These are phyloP conservation scores for Dendrocalamus latiflorus DNA, from an alignment of 202 grass and related monocot genomes.

Conservation along the genomic window DNA sequence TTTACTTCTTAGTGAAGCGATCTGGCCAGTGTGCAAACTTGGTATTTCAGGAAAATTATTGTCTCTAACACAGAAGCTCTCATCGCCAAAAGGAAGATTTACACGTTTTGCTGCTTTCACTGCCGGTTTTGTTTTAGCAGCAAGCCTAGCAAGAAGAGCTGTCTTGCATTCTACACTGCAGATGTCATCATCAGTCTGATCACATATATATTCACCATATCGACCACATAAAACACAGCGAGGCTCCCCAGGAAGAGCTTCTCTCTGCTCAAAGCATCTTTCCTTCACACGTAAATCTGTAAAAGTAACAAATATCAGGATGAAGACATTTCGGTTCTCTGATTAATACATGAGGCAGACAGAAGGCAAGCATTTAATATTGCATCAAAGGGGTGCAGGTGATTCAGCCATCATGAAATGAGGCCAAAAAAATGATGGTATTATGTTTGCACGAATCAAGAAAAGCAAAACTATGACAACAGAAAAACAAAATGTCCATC, in stretches of 20 bases:
- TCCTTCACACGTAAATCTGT: constrained; percentile 42
- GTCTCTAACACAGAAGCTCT: constrained; percentile 66
- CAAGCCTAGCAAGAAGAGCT: constrained; percentile 53
- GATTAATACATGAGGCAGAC: background rate
- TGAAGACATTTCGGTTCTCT: background rate
- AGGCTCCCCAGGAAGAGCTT: constrained; percentile 77
- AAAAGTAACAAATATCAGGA: constrained; percentile 19
- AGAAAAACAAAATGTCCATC: too few species aligned
- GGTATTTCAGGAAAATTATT: constrained; percentile 35
- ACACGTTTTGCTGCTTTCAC: constrained; percentile 32
- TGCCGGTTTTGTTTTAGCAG: constrained; percentile 33
- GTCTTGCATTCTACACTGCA: constrained; percentile 62
- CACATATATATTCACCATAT: constrained; percentile 96
- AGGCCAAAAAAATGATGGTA: too few species aligned
- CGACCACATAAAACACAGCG: constrained; percentile 61
- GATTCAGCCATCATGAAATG: too few species aligned
- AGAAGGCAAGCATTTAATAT: background rate
- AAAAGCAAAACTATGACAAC: too few species aligned
- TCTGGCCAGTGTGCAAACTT: constrained; percentile 36
- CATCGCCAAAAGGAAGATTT: constrained; percentile 58
- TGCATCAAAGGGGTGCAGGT: too few species aligned
- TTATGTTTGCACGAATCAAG: too few species aligned
- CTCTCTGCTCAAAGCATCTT: too few species aligned
- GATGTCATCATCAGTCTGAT: constrained; percentile 74
- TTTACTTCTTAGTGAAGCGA: constrained; percentile 65